Evolutionary conservation across 2,329 filamentous ascomycete species (phyloP).

Genomic region (Rhynchosporium agropyri): DNA sequence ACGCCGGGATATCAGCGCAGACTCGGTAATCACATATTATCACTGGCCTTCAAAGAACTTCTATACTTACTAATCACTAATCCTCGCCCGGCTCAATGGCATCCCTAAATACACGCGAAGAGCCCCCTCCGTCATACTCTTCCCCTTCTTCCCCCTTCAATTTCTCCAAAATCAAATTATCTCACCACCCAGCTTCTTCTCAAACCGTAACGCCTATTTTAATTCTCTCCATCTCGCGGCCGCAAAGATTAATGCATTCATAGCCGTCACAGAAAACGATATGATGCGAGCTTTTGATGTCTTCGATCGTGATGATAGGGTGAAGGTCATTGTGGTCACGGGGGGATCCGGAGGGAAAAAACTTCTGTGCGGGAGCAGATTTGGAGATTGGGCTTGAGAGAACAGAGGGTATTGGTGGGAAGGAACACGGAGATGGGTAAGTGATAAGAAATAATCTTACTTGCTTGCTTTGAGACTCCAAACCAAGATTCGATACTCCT

Average conservation of each 20-base stretch:
- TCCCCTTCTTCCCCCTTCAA: neutral
- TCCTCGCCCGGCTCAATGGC: no score
- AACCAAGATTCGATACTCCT: no score
- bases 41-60: neutral
- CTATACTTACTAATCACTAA: neutral
- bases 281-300: slow-evolving; percentile 56
- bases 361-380: slow-evolving; percentile 56
- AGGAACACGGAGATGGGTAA: slow-evolving; percentile 20
- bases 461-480: no score
- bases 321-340: slow-evolving; percentile 57
- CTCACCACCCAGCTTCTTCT: neutral
- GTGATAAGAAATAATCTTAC: no score
- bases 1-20: neutral
- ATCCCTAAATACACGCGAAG: neutral
- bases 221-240: slow-evolving; percentile 60
- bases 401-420: slow-evolving; percentile 7
- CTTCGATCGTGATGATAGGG: slow-evolving; percentile 55
- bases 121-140: neutral
- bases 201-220: neutral
- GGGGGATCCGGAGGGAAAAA: slow-evolving; percentile 47
- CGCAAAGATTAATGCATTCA: slow-evolving; percentile 70
- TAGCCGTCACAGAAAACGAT: slow-evolving; percentile 61
- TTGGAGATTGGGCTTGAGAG: slow-evolving; percentile 26
- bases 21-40: neutral
- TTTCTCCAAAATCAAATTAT: neutral